These are phyloP conservation scores for Pythium pyrilobum DNA, from an alignment of 352 stramenopile species.

Conservation along the genomic window DNA sequence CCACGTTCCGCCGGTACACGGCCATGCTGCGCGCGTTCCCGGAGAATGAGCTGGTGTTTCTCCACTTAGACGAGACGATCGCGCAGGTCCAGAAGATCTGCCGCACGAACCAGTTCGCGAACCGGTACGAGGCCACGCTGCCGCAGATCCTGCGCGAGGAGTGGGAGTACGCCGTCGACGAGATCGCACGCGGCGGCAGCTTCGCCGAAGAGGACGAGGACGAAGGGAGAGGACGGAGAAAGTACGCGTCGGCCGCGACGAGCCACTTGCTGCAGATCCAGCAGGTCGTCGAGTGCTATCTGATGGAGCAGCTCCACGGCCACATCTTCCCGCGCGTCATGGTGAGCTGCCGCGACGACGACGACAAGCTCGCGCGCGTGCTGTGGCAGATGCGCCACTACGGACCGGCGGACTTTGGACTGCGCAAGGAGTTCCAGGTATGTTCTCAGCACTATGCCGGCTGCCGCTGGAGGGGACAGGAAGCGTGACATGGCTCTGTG, in stretches of 20 bases:
- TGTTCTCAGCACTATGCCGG: not conserved
- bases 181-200: conserved; percentile 40
- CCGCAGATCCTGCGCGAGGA: conserved; percentile 42
- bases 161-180: conserved; percentile 51
- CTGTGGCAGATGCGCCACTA: conserved; percentile 55
- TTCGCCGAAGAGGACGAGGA: conserved; percentile 29
- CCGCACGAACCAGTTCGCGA: conserved; percentile 34
- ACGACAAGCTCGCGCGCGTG: conserved; percentile 35
- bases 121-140: conserved; percentile 40
- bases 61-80: conserved; percentile 58
- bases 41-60: conserved; percentile 71
- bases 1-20: conserved; percentile 66
- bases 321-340: conserved; percentile 47
- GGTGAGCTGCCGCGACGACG: conserved; percentile 37
- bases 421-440: conserved; percentile 69
- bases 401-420: conserved; percentile 60
- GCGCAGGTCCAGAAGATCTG: conserved; percentile 58
- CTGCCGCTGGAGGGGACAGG: not conserved
- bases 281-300: conserved; percentile 76
- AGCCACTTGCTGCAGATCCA: conserved; percentile 62
- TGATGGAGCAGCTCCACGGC: conserved; percentile 67
- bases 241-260: conserved; percentile 8
- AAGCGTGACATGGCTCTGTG: too few relatives aligned
- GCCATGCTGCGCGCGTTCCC: conserved; percentile 72
- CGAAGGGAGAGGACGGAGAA: not conserved